These are phyloP conservation scores for Yamadazyma phyllophila DNA, from an alignment of 805 yeast genomes.

Conservation along the genomic window DNA sequence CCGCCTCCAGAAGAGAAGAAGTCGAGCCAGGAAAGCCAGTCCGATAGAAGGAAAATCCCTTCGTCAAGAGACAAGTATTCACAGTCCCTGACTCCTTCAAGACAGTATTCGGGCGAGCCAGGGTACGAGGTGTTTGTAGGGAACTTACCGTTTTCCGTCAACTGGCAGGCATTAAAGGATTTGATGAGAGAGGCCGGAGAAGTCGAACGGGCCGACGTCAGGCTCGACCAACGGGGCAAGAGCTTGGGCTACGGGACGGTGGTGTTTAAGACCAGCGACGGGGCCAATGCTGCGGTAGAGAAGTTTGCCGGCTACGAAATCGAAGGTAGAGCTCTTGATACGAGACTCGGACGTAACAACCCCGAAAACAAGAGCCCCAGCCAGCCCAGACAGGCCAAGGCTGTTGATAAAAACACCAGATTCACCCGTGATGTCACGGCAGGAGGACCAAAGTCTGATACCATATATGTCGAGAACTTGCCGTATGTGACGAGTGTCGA, in stretches of 20 bases:
- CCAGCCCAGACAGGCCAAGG: not conserved
- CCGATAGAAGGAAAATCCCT: not conserved
- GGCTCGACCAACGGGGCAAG: constrained; percentile 62
- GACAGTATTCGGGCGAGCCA: constrained; percentile 11
- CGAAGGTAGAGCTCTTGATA: constrained; percentile 77
- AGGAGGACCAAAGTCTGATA: constrained; percentile 48
- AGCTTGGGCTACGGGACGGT: constrained; percentile 89
- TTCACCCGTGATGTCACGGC: constrained; percentile 69
- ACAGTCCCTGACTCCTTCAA: constrained; percentile 3
- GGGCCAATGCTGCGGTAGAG: constrained; percentile 69
- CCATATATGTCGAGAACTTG: constrained; percentile 69
- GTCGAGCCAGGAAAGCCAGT: constrained; percentile 10
- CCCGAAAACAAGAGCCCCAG: constrained; percentile 6
- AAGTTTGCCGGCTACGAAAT: constrained; percentile 65
- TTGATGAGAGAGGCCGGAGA: constrained; percentile 74
- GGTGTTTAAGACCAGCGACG: constrained; percentile 60
- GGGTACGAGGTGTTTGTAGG: constrained; percentile 70
- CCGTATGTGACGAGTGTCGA: constrained; percentile 88
- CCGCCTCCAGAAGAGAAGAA: constrained; percentile 60
- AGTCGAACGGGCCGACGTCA: constrained; percentile 80
- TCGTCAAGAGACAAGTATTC: not conserved
- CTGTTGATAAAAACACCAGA: constrained; percentile 41
- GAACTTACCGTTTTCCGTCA: constrained; percentile 76
- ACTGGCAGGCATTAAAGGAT: constrained; percentile 85
- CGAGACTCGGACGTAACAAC: constrained; percentile 59